These are phyloP conservation scores for Epichloe brachyelytri DNA, from an alignment of 2,329 filamentous ascomycete genomes.

Conservation along the genomic window DNA sequence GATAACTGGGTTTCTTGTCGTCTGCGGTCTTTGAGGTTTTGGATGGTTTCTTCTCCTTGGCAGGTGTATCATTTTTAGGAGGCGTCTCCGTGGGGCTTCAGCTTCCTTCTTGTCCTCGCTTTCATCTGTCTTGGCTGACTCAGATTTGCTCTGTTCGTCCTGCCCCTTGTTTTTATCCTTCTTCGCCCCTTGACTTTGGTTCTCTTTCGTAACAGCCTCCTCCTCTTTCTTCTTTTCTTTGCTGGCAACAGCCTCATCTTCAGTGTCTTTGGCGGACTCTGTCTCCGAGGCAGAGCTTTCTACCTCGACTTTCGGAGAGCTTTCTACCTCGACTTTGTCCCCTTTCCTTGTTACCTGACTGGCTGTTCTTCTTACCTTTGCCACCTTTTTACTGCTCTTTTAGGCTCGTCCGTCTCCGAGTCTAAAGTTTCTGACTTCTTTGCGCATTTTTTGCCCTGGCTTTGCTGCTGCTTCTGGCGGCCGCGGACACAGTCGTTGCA, in stretches of 20 bases:
- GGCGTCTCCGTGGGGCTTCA: not conserved
- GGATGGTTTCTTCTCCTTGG: conserved; percentile 5
- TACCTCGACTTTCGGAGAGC: conserved; percentile 5
- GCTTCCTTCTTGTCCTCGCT: conserved; percentile 3
- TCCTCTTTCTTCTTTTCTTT: conserved; percentile 7
- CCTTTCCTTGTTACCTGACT: conserved; percentile 11
- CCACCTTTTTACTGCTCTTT: conserved; percentile 10
- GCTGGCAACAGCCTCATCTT: conserved; percentile 6
- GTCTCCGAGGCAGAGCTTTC: conserved; percentile 10
- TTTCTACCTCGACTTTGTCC: conserved; percentile 7
- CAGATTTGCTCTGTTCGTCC: conserved; percentile 7
- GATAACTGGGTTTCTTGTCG: conserved; percentile 13
- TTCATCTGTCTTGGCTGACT: conserved; percentile 7
- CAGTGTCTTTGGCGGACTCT: conserved; percentile 12
- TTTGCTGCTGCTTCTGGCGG: conserved; percentile 6
- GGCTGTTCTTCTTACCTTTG: conserved; percentile 7
- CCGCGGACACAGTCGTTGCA: conserved; percentile 14
- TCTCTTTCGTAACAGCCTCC: not conserved
- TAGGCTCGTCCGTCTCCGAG: conserved; percentile 8
- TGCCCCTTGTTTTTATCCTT: not conserved
- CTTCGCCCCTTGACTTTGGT: conserved; percentile 9
- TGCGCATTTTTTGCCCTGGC: conserved; percentile 3
- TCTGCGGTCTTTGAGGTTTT: conserved; percentile 3
- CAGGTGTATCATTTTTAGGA: not conserved
- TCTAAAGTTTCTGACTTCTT: conserved; percentile 1